These are phyloP conservation scores for Trichoderma harzianum DNA, from an alignment of 2,329 filamentous ascomycete species.

Conservation along the genomic window DNA sequence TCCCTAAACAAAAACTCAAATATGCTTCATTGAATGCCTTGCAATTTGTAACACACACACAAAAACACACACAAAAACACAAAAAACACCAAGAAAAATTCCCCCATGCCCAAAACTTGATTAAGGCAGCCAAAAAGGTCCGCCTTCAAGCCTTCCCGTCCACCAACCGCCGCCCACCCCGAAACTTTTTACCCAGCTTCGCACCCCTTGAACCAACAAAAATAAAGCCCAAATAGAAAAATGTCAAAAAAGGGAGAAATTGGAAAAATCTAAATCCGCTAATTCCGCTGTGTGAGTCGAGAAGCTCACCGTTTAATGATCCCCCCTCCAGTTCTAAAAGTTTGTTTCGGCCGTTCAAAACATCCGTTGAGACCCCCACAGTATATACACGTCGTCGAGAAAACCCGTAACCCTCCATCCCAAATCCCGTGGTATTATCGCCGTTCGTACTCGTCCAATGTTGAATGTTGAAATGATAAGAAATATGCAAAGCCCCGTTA, in stretches of 20 bases:
- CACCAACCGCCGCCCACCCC: neutral
- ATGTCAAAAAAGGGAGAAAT: neutral
- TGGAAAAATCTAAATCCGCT: neutral
- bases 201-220: neutral
- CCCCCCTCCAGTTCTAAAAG: neutral
- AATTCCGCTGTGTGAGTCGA: neutral
- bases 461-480: neutral
- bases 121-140: neutral
- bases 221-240: neutral
- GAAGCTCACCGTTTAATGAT: neutral
- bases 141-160: neutral
- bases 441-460: neutral
- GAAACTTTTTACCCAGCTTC: neutral
- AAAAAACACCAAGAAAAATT: neutral
- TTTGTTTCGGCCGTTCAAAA: conserved; percentile 13
- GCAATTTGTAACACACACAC: neutral
- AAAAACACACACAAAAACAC: neutral
- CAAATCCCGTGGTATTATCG: neutral
- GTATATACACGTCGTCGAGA: conserved; percentile 4
- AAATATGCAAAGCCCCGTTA: neutral
- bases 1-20: neutral
- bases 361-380: neutral
- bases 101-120: neutral
- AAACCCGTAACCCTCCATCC: neutral
- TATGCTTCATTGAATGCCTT: conserved; percentile 5